phyloP scores from a whole-genome alignment of 371 early-diverging fungal species.

The Fennellomyces sp. region DNA sequence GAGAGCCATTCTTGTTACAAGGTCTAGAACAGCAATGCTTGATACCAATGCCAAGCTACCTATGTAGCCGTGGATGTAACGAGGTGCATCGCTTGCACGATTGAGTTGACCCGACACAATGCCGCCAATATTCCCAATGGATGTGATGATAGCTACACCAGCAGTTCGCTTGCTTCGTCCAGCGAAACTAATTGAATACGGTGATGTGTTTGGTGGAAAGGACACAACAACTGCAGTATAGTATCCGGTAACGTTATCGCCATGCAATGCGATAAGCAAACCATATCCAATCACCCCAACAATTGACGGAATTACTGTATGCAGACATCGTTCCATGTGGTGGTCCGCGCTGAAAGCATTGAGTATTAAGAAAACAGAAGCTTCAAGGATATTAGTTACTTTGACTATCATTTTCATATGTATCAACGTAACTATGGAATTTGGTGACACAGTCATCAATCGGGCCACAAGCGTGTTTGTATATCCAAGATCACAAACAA shows the following conservation, averaged over 20 bases:
- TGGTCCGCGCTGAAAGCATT: conserved; percentile 67
- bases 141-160: conserved; percentile 44
- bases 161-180: conserved; percentile 68
- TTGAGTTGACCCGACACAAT: background rate
- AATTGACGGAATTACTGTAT: conserved; percentile 55
- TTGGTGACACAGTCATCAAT: conserved; percentile 32
- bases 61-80: background rate
- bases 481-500: conserved; percentile 69
- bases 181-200: conserved; percentile 64
- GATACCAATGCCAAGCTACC: background rate
- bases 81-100: background rate
- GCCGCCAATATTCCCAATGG: background rate
- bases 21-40: too few relatives aligned
- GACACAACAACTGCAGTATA: conserved; percentile 57
- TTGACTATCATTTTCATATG: too few relatives aligned
- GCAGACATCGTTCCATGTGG: conserved; percentile 62
- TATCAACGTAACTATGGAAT: conserved; percentile 12
- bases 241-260: conserved; percentile 12
- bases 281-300: conserved; percentile 67
- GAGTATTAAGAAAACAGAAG: conserved; percentile 54
- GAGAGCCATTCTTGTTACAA: too few relatives aligned
- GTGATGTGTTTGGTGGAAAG: conserved; percentile 52
- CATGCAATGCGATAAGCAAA: conserved; percentile 47
- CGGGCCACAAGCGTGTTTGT: conserved; percentile 48
- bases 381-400: conserved; percentile 2